Base-by-base conservation (phyloP, 2,329 filamentous ascomycete genomes). In the Dothistroma pini region DNA sequence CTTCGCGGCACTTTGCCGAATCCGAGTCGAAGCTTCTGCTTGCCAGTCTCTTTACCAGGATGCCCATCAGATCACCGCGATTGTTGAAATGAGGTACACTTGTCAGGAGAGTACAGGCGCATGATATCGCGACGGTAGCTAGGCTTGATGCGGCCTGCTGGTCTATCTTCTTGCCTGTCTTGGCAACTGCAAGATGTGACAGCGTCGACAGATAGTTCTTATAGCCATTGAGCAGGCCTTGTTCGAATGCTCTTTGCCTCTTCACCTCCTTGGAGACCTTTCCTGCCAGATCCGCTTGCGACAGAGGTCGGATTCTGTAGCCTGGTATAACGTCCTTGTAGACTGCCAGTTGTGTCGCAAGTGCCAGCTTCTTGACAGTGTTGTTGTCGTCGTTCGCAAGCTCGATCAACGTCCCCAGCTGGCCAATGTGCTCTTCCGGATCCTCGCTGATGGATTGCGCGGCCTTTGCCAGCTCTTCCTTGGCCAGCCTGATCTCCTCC, bases 1-100 rank as follows among this genome's bases (percentile, higher is more conserved):
- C 88, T 63, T 89, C 82, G 11, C 89, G 82, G 68, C 91, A 96
- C 74, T 90, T 93, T 64, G 84, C 75, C 66, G 91, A 95, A 64
- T 96, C 88, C 2, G 81, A 82, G 71, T 96, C 90, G 0, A 90
- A 78, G 57, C 83, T 84, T 68, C 86, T 85, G 60, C 82, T 84
- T 70, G 90, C 92, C 38, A 99, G 81, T 74, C 95, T 95, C 68
- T 87, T 86, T 22, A 96, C 87, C 14, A 99, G 74, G 60, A 97
- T 93, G 75, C 90, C 91, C 63, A 99, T 79, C 57, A 99, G 80
- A 57, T 99, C 93, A 54, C 83, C 84, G 47, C 95, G 88, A 76
- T 96, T 97, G 80, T 99, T 99, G 85, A 99, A 99, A 78, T 99
- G 96, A 3, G 95, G 91, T 0, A 97, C 92, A 1, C 89, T 83